These are phyloP conservation scores for Salix purpurea DNA, from an alignment of 345 rosid species.

Conservation along the genomic window DNA sequence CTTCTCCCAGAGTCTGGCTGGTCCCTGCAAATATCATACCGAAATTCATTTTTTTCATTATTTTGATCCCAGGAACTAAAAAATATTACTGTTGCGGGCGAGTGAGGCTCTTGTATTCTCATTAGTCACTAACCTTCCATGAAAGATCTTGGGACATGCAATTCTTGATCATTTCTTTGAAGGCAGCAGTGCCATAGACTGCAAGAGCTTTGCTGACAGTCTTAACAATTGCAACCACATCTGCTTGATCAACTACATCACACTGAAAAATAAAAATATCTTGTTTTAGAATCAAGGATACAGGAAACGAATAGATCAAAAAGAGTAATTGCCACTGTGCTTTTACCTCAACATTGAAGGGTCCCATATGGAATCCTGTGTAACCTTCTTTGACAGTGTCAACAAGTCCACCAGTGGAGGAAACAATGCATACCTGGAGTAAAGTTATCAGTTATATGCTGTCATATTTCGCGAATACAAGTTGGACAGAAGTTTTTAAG, in stretches of 20 bases:
- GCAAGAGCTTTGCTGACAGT: constrained; percentile 57
- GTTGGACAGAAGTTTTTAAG: background rate
- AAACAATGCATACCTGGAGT: constrained; percentile 66
- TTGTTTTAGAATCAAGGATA: background rate
- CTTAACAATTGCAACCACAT: constrained; percentile 57
- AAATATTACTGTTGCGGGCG: background rate
- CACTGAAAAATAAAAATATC: constrained; percentile 43
- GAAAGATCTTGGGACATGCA: constrained; percentile 92
- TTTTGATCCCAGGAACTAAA: background rate
- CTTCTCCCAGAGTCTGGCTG: constrained; percentile 73
- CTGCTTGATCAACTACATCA: constrained; percentile 71
- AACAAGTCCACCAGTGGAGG: constrained; percentile 95
- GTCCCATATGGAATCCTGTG: constrained; percentile 93
- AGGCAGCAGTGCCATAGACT: constrained; percentile 50
- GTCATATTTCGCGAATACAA: background rate
- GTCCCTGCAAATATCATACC: constrained; percentile 52
- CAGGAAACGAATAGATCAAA: background rate
- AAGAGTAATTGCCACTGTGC: constrained; percentile 3
- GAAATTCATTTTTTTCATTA: background rate
- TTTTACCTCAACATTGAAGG: constrained; percentile 66
- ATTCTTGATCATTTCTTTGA: constrained; percentile 71
- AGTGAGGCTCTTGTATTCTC: background rate
- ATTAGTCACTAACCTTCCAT: constrained; percentile 70
- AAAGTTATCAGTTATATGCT: background rate
- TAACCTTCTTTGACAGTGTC: constrained; percentile 86